Percentiles rank a stretch among this genome's conserved stretches.
These are phyloP conservation scores for Syncephalis plumigaleata DNA, from an alignment of 371 early-diverging fungal species.

Conservation along the genomic window DNA sequence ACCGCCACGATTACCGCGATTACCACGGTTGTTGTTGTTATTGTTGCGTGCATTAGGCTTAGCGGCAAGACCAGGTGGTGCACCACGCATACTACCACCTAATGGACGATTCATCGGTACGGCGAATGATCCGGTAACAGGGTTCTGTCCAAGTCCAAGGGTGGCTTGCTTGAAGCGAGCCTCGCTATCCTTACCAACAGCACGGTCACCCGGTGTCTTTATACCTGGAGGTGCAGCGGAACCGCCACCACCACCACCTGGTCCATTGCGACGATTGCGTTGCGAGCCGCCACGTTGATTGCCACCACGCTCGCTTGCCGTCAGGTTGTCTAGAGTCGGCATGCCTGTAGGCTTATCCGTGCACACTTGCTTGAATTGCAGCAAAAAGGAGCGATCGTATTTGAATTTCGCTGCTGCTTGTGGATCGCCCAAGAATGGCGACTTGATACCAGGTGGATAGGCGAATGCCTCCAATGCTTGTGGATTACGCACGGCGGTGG, in stretches of 20 bases:
- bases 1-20: slow-evolving; percentile 19
- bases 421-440: slow-evolving; percentile 12
- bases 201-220: slow-evolving; percentile 5
- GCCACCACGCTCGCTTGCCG: slow-evolving; percentile 25
- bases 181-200: slow-evolving; percentile 18
- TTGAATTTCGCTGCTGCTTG: slow-evolving; percentile 22
- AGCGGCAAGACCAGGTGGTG: slow-evolving; percentile 14
- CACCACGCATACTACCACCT: slow-evolving; percentile 16
- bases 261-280: slow-evolving; percentile 7
- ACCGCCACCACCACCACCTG: slow-evolving; percentile 18
- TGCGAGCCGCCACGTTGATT: slow-evolving; percentile 8
- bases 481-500: slow-evolving; percentile 15
- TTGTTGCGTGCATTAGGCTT: slow-evolving; percentile 10
- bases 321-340: slow-evolving; percentile 41
- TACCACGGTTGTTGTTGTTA: slow-evolving; percentile 15
- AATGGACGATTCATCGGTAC: slow-evolving; percentile 16
- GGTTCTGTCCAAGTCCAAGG: slow-evolving; percentile 22
- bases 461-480: slow-evolving; percentile 13
- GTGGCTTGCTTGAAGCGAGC: slow-evolving; percentile 25
- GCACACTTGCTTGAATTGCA: slow-evolving; percentile 53
- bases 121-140: slow-evolving; percentile 15
- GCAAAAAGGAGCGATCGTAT: slow-evolving; percentile 57
- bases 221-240: slow-evolving; percentile 15
- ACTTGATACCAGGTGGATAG: slow-evolving; percentile 25
- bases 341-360: slow-evolving; percentile 44